Evolutionary conservation across 2,329 filamentous ascomycete species (phyloP).

Genomic region (Sarocladium strictum): DNA sequence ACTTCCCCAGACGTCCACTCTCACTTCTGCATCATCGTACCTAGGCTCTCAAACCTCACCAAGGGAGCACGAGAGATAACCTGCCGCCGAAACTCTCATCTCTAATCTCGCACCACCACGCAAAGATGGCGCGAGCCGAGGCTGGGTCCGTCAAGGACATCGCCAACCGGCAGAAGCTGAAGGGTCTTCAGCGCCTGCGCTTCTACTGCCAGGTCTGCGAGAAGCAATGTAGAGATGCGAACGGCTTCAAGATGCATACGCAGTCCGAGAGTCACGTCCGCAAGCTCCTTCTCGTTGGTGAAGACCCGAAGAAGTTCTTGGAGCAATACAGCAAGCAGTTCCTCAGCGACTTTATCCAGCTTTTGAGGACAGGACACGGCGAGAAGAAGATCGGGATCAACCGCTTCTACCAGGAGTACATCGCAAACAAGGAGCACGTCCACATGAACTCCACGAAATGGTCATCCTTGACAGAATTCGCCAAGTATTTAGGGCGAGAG

Average conservation of each 20-base stretch:
- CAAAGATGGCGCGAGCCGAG: constrained; percentile 86
- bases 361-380: constrained; percentile 78
- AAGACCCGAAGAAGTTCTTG: constrained; percentile 80
- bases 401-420: constrained; percentile 92
- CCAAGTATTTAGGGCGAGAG: constrained; percentile 78
- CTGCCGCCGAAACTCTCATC: not conserved
- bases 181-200: constrained; percentile 70
- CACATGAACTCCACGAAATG: constrained; percentile 95
- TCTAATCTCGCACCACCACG: constrained; percentile 17
- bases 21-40: too few relatives aligned
- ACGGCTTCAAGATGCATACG: constrained; percentile 87
- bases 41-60: too few relatives aligned
- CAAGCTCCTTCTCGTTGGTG: constrained; percentile 81
- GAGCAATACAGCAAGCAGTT: constrained; percentile 80
- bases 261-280: constrained; percentile 81
- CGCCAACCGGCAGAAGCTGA: constrained; percentile 83
- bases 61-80: not conserved
- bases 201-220: constrained; percentile 90
- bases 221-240: constrained; percentile 61
- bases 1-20: too few relatives aligned
- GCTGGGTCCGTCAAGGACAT: constrained; percentile 87
- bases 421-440: constrained; percentile 77
- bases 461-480: constrained; percentile 83
- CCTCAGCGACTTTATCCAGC: constrained; percentile 67
- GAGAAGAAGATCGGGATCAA: constrained; percentile 89